phyloP scores from a whole-genome alignment of 768 basidiomycete species.

The Leccinum obscurum region DNA sequence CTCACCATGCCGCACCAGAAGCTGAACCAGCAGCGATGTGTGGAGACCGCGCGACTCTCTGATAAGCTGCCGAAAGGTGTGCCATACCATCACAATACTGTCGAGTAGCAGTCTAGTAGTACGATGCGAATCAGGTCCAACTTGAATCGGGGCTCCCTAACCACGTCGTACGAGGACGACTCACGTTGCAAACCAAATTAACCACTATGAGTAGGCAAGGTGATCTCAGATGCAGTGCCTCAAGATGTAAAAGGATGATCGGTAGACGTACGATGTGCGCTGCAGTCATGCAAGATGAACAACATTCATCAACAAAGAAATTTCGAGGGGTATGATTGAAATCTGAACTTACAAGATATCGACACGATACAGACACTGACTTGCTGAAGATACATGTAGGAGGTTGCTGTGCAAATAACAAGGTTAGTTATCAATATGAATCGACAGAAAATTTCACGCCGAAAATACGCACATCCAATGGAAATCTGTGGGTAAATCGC shows the following conservation, averaged over 20 bases:
- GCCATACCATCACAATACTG: constrained; percentile 10
- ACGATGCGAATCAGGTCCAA: not conserved
- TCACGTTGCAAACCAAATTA: constrained; percentile 6
- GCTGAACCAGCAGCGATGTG: not conserved
- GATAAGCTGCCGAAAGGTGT: not conserved
- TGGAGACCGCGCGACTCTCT: not conserved
- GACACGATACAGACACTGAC: not conserved
- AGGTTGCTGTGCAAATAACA: not conserved
- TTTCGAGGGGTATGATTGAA: not conserved
- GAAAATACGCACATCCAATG: not conserved
- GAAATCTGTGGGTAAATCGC: not conserved
- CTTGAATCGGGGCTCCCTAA: not conserved
- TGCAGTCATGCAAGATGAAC: not conserved
- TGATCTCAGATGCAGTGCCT: not conserved
- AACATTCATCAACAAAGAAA: not conserved
- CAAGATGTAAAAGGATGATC: not conserved
- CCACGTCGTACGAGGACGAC: not conserved
- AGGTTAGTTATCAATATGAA: not conserved
- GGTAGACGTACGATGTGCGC: constrained; percentile 9
- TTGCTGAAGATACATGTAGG: not conserved
- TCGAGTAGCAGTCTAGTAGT: constrained; percentile 11
- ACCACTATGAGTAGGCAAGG: constrained; percentile 9
- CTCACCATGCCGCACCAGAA: constrained; percentile 5
- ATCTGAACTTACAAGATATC: not conserved
- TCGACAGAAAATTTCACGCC: not conserved